Evolutionary conservation across 2,329 filamentous ascomycete species (phyloP).

Genomic region (Malbranchea zuffiana): DNA sequence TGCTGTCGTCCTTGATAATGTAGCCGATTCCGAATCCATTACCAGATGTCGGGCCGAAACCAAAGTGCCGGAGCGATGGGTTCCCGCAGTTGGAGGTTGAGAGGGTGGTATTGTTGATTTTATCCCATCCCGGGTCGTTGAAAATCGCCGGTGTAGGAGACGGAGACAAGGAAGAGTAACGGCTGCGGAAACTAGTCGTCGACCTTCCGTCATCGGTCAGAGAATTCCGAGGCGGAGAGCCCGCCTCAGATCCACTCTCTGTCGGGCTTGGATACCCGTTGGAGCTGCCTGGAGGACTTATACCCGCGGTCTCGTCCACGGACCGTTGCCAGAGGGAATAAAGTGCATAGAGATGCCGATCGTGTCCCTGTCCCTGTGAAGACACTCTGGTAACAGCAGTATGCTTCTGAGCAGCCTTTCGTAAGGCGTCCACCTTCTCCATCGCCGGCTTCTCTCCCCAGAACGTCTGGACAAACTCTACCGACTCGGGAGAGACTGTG

Average conservation of each 20-base stretch:
- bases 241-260: constrained; percentile 22
- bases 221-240: constrained; percentile 26
- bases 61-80: constrained; percentile 85
- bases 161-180: constrained; percentile 31
- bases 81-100: constrained; percentile 99
- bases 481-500: constrained; percentile 68
- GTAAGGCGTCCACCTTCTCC: constrained; percentile 75
- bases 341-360: constrained; percentile 85
- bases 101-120: constrained; percentile 84
- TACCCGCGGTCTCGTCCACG: constrained; percentile 54
- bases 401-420: constrained; percentile 74
- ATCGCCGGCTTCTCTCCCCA: constrained; percentile 82
- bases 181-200: constrained; percentile 42
- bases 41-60: constrained; percentile 85
- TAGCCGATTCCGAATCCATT: constrained; percentile 97
- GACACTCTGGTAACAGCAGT: constrained; percentile 70
- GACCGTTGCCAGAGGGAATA: constrained; percentile 91
- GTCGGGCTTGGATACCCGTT: constrained; percentile 55
- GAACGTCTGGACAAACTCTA: constrained; percentile 86
- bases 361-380: constrained; percentile 79
- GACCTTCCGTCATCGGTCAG: constrained; percentile 34
- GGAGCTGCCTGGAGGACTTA: constrained; percentile 42
- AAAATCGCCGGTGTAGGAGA: constrained; percentile 62
- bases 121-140: constrained; percentile 83
- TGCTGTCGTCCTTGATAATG: constrained; percentile 90